These are phyloP conservation scores for Penicillium lagena DNA, from an alignment of 495 filamentous ascomycete genomes.

Conservation along the genomic window DNA sequence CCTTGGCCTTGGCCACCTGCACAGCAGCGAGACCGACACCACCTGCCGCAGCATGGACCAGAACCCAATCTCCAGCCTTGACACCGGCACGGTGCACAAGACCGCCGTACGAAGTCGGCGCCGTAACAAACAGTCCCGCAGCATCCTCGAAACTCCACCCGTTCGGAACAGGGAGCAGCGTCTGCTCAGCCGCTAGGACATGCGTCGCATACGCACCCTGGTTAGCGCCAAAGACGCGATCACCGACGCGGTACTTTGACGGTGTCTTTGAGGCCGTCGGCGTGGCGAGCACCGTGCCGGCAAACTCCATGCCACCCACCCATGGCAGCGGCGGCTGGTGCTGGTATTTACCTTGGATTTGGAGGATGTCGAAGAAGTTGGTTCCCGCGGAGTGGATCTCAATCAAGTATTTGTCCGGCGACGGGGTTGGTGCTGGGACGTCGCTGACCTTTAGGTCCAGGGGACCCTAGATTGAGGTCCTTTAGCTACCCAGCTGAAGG, in stretches of 20 bases:
- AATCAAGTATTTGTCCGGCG: constrained; percentile 74
- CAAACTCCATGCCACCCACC: constrained; percentile 82
- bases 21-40: constrained; percentile 90
- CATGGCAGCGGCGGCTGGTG: constrained; percentile 72
- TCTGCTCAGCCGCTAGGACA: constrained; percentile 56
- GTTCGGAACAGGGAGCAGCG: constrained; percentile 64
- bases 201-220: constrained; percentile 85
- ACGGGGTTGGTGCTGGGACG: constrained; percentile 66
- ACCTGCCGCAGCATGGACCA: constrained; percentile 89
- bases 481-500: too few species aligned
- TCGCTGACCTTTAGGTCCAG: constrained; percentile 66
- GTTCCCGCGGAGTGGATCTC: constrained; percentile 80
- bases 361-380: constrained; percentile 94
- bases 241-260: constrained; percentile 63
- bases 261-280: constrained; percentile 41
- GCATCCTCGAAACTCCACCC: constrained; percentile 83
- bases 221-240: constrained; percentile 77
- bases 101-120: constrained; percentile 82
- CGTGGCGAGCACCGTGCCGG: constrained; percentile 63
- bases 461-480: constrained; percentile 45
- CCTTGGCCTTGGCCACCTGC: constrained; percentile 86
- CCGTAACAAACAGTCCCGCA: constrained; percentile 85
- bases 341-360: constrained; percentile 76
- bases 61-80: constrained; percentile 74
- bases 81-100: constrained; percentile 72